Base-by-base conservation (phyloP, 2,329 filamentous ascomycete species). In the Aspergillus alliaceus region DNA sequence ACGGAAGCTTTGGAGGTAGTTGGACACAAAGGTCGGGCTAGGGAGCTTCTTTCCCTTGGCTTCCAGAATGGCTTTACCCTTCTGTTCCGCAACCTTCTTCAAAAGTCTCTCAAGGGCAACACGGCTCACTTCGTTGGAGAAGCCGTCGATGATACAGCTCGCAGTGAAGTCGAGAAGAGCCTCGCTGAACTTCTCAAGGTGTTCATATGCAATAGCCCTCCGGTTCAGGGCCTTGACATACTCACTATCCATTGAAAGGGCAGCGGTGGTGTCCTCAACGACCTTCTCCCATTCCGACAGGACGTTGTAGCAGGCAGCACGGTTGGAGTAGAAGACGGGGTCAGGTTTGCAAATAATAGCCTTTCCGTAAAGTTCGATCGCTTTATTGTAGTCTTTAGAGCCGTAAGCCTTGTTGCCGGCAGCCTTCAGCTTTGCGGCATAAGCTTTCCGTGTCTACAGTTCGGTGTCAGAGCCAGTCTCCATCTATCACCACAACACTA, bases 1-100 rank as follows among this genome's bases (percentile, higher is more conserved):
- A 59, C 95, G 90, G 89, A 99, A 99, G 80, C 93, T 98, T 80
- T 98, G 93, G 31, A 99, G 88, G 77, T 99, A 99, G 82, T 99
- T 99, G 72, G 92, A 91, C 65, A 99, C 93, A 68, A 98, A 99
- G 12, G 93, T 97, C 29, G 95, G 90, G 77, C 93, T 97, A 20
- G 95, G 95, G 51, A 99, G 84, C 79, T 91, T 93, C 79, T 91
- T 90, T 67, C 84, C 84, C 76, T 93, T 93, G 59, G 84, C 84
- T 69, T 84, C 86, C 54, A 99, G 82, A 71, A 99, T 96, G 63
- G 86, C 87, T 79, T 93, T 92, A 63, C 90, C 93, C 82, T 97
- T 97, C 65, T 90, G 84, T 78, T 98, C 93, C 47, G 95, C 95
- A 50, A 98, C 93, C 80, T 96, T 96, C 84, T 98, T 98, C 62